Base-by-base conservation (phyloP, 345 rosid genomes). In the Lenwebbia sp. region DNA sequence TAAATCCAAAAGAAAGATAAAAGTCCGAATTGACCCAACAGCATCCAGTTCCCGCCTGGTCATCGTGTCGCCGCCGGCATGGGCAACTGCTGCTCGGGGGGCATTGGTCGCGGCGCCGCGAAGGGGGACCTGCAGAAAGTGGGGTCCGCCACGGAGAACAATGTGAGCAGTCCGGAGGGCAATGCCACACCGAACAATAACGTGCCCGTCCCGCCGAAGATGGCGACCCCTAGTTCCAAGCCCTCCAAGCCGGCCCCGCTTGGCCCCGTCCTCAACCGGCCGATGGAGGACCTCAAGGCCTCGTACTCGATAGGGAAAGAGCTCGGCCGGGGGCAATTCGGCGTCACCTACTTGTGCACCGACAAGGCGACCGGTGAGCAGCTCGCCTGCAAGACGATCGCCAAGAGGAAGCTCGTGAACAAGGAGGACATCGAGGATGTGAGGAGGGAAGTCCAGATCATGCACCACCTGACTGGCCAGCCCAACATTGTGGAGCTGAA, bases 61-160 rank as follows among this genome's bases (percentile, higher is more conserved):
- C 84, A 78, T 60, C 60, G 74, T 76, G 41, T 86, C 90, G 85
- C 88, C 85, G 33, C 56, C 47, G 81, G 86, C 87, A 90, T 92
- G 98, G 98, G 98, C 89, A 93, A 87, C 86, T 93, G 96, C 87
- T 94, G 98, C 94, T 91, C 95, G 82, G 91, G 91, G 23, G 92
- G 91, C 81, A 85, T 86, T 33, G 83, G 84, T 81, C 74, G 82
- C 78, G 37, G 84, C 89, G 86, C 86, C 84, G 87, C 2, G 3
- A 75, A 87, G 3, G 83, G 49, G 15, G 52, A 62, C 13, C 57
- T 52, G 0, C 91, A 75, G 7, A 90, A 88, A 53, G 92, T 87
- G 70, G 90, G 87, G 26, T 62, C 54, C 51, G 53, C 81, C 13
- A 12, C 26, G 2, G 81, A 47, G 12, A 83, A 17, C 33, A 81